These are phyloP conservation scores for Entomortierella lignicola DNA, from an alignment of 192 early-diverging fungal genomes.

Conservation along the genomic window DNA sequence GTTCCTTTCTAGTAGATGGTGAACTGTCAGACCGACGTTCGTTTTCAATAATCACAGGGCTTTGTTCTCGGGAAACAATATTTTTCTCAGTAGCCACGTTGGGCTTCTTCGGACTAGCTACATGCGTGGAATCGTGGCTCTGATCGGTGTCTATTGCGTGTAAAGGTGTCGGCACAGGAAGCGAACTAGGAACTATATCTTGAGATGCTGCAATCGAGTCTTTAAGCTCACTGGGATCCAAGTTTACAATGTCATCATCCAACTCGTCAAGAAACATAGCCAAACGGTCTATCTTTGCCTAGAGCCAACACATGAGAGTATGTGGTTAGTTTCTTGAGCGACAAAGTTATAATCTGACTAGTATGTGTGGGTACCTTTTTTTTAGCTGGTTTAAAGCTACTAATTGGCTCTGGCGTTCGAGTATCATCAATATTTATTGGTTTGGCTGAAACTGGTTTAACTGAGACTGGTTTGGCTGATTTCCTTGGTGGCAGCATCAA, in stretches of 20 bases:
- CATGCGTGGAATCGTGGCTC: too few relatives aligned
- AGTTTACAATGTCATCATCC: conserved; percentile 24
- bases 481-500: conserved; percentile 17
- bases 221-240: background rate
- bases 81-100: too few relatives aligned
- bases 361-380: conserved; percentile 29
- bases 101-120: too few relatives aligned
- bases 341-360: too few relatives aligned
- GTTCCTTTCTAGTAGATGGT: too few relatives aligned
- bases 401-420: too few relatives aligned
- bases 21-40: too few relatives aligned
- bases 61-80: too few relatives aligned
- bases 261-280: conserved; percentile 42
- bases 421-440: background rate
- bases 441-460: background rate
- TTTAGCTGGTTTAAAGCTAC: conserved; percentile 18
- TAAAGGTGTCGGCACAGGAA: background rate
- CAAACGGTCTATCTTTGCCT: conserved; percentile 48
- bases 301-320: background rate
- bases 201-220: background rate
- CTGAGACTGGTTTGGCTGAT: background rate
- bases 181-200: background rate
- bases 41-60: too few relatives aligned
- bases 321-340: background rate
- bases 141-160: background rate